These are phyloP conservation scores for Osmozyma mogii DNA, from an alignment of 805 yeast genomes.

Conservation along the genomic window DNA sequence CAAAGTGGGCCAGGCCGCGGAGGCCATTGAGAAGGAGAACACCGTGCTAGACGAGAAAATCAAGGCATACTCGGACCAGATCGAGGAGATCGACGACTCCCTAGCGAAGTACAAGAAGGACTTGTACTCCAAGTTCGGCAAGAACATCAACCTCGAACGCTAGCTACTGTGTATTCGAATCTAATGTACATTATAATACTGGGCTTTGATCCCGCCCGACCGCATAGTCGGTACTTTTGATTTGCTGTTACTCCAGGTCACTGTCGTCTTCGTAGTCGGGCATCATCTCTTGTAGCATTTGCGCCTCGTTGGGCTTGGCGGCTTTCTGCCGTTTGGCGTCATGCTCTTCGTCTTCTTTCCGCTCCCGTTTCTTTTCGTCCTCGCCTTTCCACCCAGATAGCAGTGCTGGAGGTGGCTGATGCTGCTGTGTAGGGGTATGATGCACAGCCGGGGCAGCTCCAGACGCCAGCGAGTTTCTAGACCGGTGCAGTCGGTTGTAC, in stretches of 20 bases:
- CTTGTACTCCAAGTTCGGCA: slow-evolving; percentile 86
- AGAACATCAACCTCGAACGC: slow-evolving; percentile 76
- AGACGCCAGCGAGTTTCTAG: slow-evolving; percentile 1
- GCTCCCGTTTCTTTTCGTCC: slow-evolving; percentile 3
- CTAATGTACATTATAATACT: too few species aligned
- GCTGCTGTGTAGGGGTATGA: too few species aligned
- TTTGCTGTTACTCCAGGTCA: slow-evolving; percentile 12
- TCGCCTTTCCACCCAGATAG: slow-evolving; percentile 1
- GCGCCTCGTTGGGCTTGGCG: neutral
- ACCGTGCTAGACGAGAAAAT: slow-evolving; percentile 46
- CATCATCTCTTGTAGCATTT: slow-evolving; percentile 12
- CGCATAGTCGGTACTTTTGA: too few species aligned
- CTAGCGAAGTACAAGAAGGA: slow-evolving; percentile 57
- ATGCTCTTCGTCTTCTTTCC: slow-evolving; percentile 6
- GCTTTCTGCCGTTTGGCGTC: too few species aligned
- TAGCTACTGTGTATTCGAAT: slow-evolving; percentile 14
- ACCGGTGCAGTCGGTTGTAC: slow-evolving; percentile 23
- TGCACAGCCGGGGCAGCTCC: too few species aligned
- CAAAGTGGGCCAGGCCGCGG: slow-evolving; percentile 58
- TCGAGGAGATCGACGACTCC: slow-evolving; percentile 46
- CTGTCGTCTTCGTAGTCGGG: slow-evolving; percentile 16
- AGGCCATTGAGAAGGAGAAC: slow-evolving; percentile 56
- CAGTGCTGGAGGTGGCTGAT: slow-evolving; percentile 1
- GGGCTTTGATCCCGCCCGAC: too few species aligned
- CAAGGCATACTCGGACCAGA: slow-evolving; percentile 34